These are phyloP conservation scores for Elaeis oleifera DNA, from an alignment of 202 grass and related monocot genomes.

Conservation along the genomic window DNA sequence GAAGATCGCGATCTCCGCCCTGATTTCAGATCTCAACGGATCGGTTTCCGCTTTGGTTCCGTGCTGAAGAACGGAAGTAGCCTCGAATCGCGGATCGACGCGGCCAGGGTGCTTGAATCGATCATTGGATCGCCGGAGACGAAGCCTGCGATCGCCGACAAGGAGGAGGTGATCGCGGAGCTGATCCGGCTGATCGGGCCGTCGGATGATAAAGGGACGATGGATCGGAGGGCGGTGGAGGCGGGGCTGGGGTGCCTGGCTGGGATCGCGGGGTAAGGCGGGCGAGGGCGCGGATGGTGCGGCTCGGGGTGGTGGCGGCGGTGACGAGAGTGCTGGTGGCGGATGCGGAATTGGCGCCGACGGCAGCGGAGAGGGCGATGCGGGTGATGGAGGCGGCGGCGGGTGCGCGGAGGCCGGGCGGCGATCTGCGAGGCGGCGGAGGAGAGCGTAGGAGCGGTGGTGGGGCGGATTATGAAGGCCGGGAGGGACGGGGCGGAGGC, in stretches of 20 bases:
- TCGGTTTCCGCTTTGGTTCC: constrained; percentile 37
- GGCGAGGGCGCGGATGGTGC: constrained; percentile 46
- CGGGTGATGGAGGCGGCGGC: constrained; percentile 52
- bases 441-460: constrained; percentile 30
- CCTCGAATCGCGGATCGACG: constrained; percentile 45
- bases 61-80: constrained; percentile 34
- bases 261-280: constrained; percentile 20
- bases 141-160: constrained; percentile 31
- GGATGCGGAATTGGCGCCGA: background rate
- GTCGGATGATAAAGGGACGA: constrained; percentile 48
- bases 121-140: constrained; percentile 33
- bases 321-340: constrained; percentile 32
- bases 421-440: constrained; percentile 55
- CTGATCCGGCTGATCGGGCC: constrained; percentile 57
- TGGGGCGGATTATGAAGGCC: constrained; percentile 62
- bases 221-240: constrained; percentile 27
- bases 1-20: constrained; percentile 28
- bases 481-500: constrained; percentile 58
- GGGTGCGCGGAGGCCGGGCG: constrained; percentile 59
- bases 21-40: constrained; percentile 32
- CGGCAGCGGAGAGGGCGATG: constrained; percentile 29
- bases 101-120: constrained; percentile 41
- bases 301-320: constrained; percentile 38
- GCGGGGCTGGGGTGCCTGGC: constrained; percentile 43
- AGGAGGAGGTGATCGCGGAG: constrained; percentile 38